These are phyloP conservation scores for Pleurotus salmoneostramineus DNA, from an alignment of 768 basidiomycete genomes.

Conservation along the genomic window DNA sequence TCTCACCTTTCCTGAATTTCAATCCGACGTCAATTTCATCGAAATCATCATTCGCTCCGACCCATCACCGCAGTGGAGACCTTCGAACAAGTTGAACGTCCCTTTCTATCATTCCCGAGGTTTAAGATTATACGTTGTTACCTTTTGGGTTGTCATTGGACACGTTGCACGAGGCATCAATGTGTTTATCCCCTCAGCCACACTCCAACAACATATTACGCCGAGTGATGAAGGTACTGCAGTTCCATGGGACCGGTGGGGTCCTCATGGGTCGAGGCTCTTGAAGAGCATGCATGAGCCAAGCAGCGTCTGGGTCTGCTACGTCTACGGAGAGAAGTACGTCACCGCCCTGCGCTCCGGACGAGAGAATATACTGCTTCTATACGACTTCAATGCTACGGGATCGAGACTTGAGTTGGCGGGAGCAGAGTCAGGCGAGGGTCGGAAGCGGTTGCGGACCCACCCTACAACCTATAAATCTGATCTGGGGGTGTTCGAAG, in stretches of 20 bases:
- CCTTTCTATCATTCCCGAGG: constrained; percentile 43
- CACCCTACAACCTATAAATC: constrained; percentile 15
- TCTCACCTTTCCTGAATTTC: constrained; percentile 39
- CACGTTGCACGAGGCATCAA: constrained; percentile 24
- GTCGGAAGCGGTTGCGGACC: constrained; percentile 9
- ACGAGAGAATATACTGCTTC: constrained; percentile 20
- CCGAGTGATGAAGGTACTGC: constrained; percentile 14
- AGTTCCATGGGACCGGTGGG: constrained; percentile 52
- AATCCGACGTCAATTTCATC: constrained; percentile 19
- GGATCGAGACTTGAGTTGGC: constrained; percentile 25
- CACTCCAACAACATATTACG: constrained; percentile 22
- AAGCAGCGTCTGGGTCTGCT: constrained; percentile 54
- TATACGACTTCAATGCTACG: constrained; percentile 52
- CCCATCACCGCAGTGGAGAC: constrained; percentile 44
- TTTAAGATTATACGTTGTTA: constrained; percentile 44
- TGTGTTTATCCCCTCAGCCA: constrained; percentile 38
- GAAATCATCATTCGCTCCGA: constrained; percentile 47
- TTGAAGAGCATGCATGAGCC: constrained; percentile 25
- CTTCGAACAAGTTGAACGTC: constrained; percentile 24
- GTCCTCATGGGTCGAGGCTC: constrained; percentile 42
- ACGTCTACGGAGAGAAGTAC: constrained; percentile 48
- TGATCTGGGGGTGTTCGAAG: constrained; percentile 31
- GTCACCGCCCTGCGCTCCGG: constrained; percentile 15
- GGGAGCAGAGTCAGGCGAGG: constrained; percentile 1
- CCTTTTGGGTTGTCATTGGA: constrained; percentile 32